A percentile compares a stretch with the other conserved stretches of the same genome.
Conservation (phyloP, 2,329 filamentous ascomycete genomes). For the Xylariaceae sp. region DNA sequence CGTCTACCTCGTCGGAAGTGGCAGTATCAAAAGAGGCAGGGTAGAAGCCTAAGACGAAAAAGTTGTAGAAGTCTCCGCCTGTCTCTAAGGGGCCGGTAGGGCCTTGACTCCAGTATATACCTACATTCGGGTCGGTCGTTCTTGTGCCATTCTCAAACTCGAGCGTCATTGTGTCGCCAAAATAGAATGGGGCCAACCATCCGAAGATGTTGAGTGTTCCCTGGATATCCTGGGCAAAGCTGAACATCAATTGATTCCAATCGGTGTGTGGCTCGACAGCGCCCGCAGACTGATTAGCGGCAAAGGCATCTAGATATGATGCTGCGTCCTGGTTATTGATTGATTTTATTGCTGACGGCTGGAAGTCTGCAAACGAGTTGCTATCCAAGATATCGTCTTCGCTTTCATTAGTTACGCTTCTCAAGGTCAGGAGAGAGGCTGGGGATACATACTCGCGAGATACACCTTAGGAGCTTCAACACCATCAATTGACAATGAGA, state of each 20-base stretch:
- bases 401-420: background rate
- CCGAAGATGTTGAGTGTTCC: constrained; percentile 41
- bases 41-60: constrained; percentile 46
- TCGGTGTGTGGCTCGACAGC: constrained; percentile 49
- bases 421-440: background rate
- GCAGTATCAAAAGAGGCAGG: constrained; percentile 23
- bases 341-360: constrained; percentile 35
- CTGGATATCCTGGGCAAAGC: constrained; percentile 35
- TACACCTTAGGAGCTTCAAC: constrained; percentile 45
- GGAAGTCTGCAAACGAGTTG: constrained; percentile 17
- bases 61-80: constrained; percentile 52
- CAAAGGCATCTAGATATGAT: constrained; percentile 42
- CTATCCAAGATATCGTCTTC: constrained; percentile 31
- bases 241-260: constrained; percentile 48
- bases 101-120: constrained; percentile 21
- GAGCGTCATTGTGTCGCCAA: constrained; percentile 35
- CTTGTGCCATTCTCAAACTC: constrained; percentile 18
- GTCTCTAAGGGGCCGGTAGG: constrained; percentile 45
- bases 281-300: constrained; percentile 44
- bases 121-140: background rate
- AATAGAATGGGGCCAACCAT: constrained; percentile 45
- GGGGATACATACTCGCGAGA: constrained; percentile 26
- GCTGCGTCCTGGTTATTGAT: constrained; percentile 43
- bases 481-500: constrained; percentile 44
- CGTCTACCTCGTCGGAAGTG: background rate